Evolutionary conservation across 1,139 yeast species (phyloP), one percentile per base, ranked within the genome.

Genomic region (Blastobotrys apis): DNA sequence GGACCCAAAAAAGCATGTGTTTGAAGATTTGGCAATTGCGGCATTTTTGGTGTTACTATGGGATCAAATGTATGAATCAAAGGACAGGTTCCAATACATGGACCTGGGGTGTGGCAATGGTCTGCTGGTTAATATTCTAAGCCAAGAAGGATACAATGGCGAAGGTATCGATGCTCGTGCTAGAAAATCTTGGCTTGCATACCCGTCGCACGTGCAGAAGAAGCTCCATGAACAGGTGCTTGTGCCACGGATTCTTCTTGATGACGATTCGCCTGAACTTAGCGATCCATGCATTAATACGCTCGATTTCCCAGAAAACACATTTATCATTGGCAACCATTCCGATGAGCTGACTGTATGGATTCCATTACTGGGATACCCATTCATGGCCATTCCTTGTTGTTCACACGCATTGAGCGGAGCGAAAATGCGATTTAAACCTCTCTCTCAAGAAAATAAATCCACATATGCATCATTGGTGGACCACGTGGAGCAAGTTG

Each of bases 81-180:
- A 70, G 27, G 59, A 66, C 2, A 68, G 68, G 13, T 79, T 86
- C 60, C 80, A 82, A 53, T 90, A 90, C 59, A 74, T 94, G 49
- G 98, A 92, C 63, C 64, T 90, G 46, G 98, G 98, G 0, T 92
- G 98, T 67, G 98, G 98, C 6, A 92, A 92, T 64, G 98, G 97
- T 1, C 71, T 87, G 16, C 67, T 92, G 41, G 95, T 87, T 5
- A 78, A 85, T 56, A 77, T 92, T 21, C 69, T 92, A 37, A 69
- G 75, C 10, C 69, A 71, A 69, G 97, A 90, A 65, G 97, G 97
- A 0, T 85, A 77, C 55, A 68, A 60, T 31, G 97, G 97, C 1
- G 65, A 74, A 44, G 98, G 97, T 6, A 79, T 90, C 20, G 98
- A 92, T 65, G 97, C 96, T 0, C 71, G 98, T 40, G 78, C 80